Base-by-base conservation (phyloP, 2,329 filamentous ascomycete species). In the Elsinoe australis region DNA sequence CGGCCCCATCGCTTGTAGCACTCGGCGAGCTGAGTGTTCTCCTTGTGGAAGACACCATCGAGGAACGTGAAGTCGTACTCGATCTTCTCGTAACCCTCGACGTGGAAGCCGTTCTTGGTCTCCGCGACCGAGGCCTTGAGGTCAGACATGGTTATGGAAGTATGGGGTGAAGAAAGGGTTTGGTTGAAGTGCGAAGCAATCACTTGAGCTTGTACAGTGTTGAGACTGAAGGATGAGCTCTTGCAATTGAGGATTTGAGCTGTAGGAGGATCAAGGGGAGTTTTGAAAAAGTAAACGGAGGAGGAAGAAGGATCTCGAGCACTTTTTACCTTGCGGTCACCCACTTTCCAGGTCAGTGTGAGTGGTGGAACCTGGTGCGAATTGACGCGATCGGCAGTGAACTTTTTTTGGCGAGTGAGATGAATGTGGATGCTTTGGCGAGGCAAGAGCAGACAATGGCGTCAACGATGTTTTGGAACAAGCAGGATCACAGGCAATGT, bases 51-150 rank as follows among this genome's bases (percentile, higher is more conserved):
- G 49, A 86, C 73, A 39, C 75, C 78, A 56, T 86, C 82, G 38
- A 85, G 73, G 64, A 86, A 85, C 48, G 79, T 78, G 63, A 86
- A 86, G 65, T 84, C 80, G 61, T 85, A 85, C 59, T 83, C 77
- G 59, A 85, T 85, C 71, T 83, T 85, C 70, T 86, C 82, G 57
- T 83, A 84, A 18, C 82, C 82, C 56, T 80, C 77, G 52, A 85
- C 81, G 55, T 82, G 78, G 66, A 85, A 85, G 29, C 82, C 82
- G 52, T 72, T 69, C 56, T 72, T 66, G 53, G 79, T 85, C 66
- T 82, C 75, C 52, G 71, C 65, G 54, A 85, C 52, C 47, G 73
- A 74, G 50, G 82, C 82, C 59, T 78, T 81, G 61, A 83, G 73
- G 61, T 85, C 80, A 61, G 82, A 85, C 81, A 85, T 85, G 53